These are phyloP conservation scores for Neopestalotiopsis rosae DNA, from an alignment of 2,329 filamentous ascomycete genomes.

Conservation along the genomic window DNA sequence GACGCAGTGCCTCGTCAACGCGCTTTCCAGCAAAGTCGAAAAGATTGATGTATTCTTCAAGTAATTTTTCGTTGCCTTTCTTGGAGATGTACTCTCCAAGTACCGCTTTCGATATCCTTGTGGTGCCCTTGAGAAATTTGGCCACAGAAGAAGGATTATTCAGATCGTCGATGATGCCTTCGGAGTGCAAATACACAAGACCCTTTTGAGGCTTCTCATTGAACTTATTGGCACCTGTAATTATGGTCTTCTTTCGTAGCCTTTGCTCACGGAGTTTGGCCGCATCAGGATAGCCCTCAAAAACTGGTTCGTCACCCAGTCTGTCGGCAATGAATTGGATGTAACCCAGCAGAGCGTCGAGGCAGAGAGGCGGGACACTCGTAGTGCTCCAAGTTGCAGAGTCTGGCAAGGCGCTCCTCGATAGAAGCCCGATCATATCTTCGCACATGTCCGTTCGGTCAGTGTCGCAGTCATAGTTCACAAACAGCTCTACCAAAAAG, in stretches of 20 bases:
- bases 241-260: conserved; percentile 83
- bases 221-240: conserved; percentile 87
- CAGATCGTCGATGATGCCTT: conserved; percentile 82
- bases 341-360: conserved; percentile 89
- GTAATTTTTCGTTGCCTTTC: conserved; percentile 81
- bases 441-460: conserved; percentile 91
- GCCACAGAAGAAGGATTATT: conserved; percentile 80
- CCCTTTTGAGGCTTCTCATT: conserved; percentile 94
- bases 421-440: conserved; percentile 91
- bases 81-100: conserved; percentile 95
- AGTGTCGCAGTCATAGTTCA: conserved; percentile 97
- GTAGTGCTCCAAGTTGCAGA: conserved; percentile 99
- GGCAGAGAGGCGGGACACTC: conserved; percentile 91
- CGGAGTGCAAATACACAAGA: conserved; percentile 81
- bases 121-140: conserved; percentile 86
- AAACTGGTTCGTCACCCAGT: conserved; percentile 70
- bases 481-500: conserved; percentile 93
- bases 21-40: conserved; percentile 89
- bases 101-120: conserved; percentile 85
- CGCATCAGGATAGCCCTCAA: conserved; percentile 71
- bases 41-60: conserved; percentile 82
- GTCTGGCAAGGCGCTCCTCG: conserved; percentile 93
- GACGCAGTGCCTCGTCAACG: conserved; percentile 86
- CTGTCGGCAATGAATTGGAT: conserved; percentile 91
- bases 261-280: conserved; percentile 72